phyloP scores from a whole-genome alignment of 768 basidiomycete species.

The Bullera alba region DNA sequence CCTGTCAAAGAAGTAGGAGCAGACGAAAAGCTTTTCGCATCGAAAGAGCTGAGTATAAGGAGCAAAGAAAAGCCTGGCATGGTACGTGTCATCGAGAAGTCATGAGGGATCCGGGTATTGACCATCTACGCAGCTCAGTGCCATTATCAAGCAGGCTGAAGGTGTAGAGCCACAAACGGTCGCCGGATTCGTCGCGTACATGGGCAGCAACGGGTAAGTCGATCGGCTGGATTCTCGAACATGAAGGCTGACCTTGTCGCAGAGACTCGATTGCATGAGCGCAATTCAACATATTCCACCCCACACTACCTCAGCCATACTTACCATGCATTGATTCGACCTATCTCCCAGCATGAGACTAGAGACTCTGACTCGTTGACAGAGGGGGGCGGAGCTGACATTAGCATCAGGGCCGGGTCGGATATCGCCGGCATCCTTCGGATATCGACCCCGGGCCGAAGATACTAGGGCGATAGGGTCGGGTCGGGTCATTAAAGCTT shows the following conservation, averaged over 20 bases:
- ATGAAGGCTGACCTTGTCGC: not conserved
- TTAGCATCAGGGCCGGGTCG: too few species aligned
- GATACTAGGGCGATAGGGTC: too few species aligned
- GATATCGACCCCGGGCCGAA: too few species aligned
- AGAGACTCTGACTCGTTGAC: too few species aligned
- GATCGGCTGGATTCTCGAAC: not conserved
- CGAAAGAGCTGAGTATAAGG: constrained; percentile 26
- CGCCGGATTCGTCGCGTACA: constrained; percentile 16
- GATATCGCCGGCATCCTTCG: too few species aligned
- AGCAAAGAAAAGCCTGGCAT: constrained; percentile 33
- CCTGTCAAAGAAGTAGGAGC: constrained; percentile 49
- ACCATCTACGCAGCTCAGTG: constrained; percentile 5
- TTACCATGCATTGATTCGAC: too few species aligned
- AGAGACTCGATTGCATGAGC: not conserved
- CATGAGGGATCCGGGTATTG: not conserved
- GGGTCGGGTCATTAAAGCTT: too few species aligned
- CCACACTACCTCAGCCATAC: too few species aligned
- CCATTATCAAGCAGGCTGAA: constrained; percentile 17
- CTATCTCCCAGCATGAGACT: too few species aligned
- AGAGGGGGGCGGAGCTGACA: too few species aligned
- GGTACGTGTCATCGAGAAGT: constrained; percentile 19
- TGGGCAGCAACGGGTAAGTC: constrained; percentile 19
- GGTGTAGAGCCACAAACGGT: constrained; percentile 16
- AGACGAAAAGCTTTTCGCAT: constrained; percentile 44
- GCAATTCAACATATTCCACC: too few species aligned